phyloP scores from a whole-genome alignment of 148 eudicot genomes.

The Rhododendron kiyosumense region DNA sequence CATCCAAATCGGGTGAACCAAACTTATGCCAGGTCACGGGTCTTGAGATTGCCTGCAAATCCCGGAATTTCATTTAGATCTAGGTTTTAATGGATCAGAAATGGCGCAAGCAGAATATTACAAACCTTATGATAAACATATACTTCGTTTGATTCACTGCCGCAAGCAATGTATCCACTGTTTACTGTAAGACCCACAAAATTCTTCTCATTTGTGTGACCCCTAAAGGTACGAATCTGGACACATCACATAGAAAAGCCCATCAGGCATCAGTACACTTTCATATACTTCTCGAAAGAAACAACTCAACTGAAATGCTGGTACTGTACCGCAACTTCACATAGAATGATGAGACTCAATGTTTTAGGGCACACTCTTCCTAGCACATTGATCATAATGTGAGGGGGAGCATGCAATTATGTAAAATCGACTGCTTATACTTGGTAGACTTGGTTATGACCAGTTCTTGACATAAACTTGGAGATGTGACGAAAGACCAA shows the following conservation, averaged over 20 bases:
- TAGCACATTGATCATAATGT: neutral
- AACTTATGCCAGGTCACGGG: constrained; percentile 68
- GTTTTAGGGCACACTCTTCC: neutral
- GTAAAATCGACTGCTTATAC: neutral
- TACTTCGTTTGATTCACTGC: constrained; percentile 89
- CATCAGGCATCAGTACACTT: neutral
- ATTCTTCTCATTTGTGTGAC: constrained; percentile 80
- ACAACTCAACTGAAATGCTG: neutral
- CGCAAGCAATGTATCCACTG: constrained; percentile 75
- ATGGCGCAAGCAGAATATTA: neutral
- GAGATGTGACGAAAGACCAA: neutral
- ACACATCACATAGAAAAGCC: neutral
- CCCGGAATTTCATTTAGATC: neutral
- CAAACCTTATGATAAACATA: constrained; percentile 83
- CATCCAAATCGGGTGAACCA: constrained; percentile 32
- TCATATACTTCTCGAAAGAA: neutral
- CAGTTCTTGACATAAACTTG: neutral
- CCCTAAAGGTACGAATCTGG: constrained; percentile 71
- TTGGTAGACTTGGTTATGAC: neutral
- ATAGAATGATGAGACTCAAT: neutral
- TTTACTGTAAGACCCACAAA: constrained; percentile 77
- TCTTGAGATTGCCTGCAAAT: constrained; percentile 56
- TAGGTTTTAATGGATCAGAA: neutral
- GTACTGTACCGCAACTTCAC: neutral
- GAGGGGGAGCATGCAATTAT: neutral